Evolutionary conservation across 306 rosid genomes (phyloP).

Genomic region (Acacia confusa): DNA sequence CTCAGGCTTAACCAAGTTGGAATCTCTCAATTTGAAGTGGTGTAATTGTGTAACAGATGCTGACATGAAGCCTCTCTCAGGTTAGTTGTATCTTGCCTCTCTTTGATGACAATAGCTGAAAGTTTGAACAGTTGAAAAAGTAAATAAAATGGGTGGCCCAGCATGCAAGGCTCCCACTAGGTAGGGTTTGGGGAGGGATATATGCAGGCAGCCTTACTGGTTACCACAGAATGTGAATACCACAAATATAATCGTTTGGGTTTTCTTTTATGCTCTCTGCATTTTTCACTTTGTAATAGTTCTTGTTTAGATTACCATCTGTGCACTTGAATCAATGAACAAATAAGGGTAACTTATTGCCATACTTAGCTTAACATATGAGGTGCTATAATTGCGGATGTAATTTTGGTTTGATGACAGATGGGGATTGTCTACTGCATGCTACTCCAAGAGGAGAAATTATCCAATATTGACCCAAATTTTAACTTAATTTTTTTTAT

Average conservation of each 20-base stretch:
- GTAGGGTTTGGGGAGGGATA: too few species aligned
- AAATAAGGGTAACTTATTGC: not conserved
- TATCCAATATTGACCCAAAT: not conserved
- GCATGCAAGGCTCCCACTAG: too few species aligned
- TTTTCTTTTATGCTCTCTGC: constrained; percentile 7
- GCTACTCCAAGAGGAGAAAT: not conserved
- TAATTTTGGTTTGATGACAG: not conserved
- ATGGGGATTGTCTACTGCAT: not conserved
- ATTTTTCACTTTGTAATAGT: constrained; percentile 24
- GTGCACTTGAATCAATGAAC: not conserved
- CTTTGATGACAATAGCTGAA: not conserved
- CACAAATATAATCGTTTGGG: not conserved
- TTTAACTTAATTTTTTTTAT: not conserved
- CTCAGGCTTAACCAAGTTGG: not conserved
- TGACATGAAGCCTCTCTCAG: too few species aligned
- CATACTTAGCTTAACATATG: not conserved
- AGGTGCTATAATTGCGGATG: not conserved
- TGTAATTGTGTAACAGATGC: too few species aligned
- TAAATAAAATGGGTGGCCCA: not conserved
- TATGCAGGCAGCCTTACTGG: too few species aligned
- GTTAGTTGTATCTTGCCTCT: too few species aligned
- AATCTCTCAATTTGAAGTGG: too few species aligned
- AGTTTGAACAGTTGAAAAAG: not conserved
- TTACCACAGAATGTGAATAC: too few species aligned
- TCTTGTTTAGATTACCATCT: not conserved